phyloP scores from a whole-genome alignment of 169 alveolate species.

The Plasmodium relictum region DNA sequence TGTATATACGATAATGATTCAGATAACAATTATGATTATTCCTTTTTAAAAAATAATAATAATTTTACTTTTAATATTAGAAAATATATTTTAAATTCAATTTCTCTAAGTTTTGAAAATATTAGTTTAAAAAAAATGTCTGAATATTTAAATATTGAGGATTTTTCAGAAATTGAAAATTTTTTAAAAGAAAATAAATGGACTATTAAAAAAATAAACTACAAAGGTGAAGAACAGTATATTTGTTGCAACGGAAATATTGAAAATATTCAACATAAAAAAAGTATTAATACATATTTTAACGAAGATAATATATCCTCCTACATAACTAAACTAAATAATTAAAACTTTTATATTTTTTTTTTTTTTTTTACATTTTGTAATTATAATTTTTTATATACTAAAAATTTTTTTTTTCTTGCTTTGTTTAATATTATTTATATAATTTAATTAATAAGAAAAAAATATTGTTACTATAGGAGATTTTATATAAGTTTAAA shows the following conservation, averaged over 20 bases:
- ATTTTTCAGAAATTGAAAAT: conserved; percentile 26
- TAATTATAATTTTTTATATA: no score
- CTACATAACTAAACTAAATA: conserved; percentile 38
- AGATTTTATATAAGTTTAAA: no score
- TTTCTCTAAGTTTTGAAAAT: conserved; percentile 60
- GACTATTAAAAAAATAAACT: conserved; percentile 29
- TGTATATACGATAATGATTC: conserved; percentile 32
- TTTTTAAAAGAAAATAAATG: conserved; percentile 52
- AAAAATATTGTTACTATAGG: no score
- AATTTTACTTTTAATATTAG: conserved; percentile 43
- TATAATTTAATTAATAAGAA: no score
- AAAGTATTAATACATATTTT: conserved; percentile 41
- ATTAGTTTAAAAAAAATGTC: conserved; percentile 55
- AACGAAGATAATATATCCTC: conserved; percentile 57
- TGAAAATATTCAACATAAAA: conserved; percentile 41
- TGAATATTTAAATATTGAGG: conserved; percentile 32
- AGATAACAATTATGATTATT: conserved; percentile 39
- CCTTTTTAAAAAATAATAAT: conserved; percentile 39
- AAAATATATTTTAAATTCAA: conserved; percentile 49
- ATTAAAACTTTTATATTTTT: not conserved
- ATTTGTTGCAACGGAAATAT: conserved; percentile 68
- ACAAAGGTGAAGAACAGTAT: conserved; percentile 39
- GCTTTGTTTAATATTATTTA: no score
- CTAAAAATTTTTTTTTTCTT: no score
- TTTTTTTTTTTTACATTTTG: no score